Base-by-base conservation (phyloP, 2,329 filamentous ascomycete species). In the Fusarium pseudonygamai region DNA sequence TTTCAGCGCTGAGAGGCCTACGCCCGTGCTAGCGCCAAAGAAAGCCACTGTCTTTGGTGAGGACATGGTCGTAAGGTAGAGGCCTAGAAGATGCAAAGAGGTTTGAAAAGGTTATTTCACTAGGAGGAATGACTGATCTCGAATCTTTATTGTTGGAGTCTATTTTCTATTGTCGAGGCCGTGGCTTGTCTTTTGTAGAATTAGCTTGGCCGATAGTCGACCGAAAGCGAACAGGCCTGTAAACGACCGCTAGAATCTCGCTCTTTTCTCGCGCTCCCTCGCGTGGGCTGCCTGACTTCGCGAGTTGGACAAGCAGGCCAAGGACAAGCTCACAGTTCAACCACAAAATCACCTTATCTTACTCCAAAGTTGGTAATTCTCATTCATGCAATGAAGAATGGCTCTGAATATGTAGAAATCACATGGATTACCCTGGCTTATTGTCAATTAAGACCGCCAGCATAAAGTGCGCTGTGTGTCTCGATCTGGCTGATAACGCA, bases 21-120 rank as follows among this genome's bases (percentile, higher is more conserved):
- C 82, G 53, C 87, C 88, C 39, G 83, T 84, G 28, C 85, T 88
- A 46, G 87, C 85, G 66, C 88, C 88, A 60, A 89, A 82, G 80
- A 90, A 88, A 49, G 85, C 82, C 62, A 88, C 78, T 7, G 85
- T 83, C 69, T 85, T 78, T 37, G 46, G 5, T 20, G 64, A n/a
- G 6, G 26, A 40, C 66, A 73, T 76, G 16, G 6, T 49, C 7
- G 15, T 28, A 24, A 0, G 13, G 4, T 16, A 24, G 28, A 30
- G 14, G 28, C 32, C 32, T 32, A 32, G 32, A 5, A 32, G 32
- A 32, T 32, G 13, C 32, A 32, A 32, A 32, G 32, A 32, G 32
- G 32, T n/a, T n/a, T n/a, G n/a, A n/a, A n/a, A n/a, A n/a, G n/a
- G n/a, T n/a, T n/a, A 4, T 34, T 34, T 15, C 3, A 24, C 16